Percentiles rank a stretch among this genome's conserved stretches.
Evolutionary conservation across 768 basidiomycete genomes (phyloP).

Genomic region (Mycena floridula): DNA sequence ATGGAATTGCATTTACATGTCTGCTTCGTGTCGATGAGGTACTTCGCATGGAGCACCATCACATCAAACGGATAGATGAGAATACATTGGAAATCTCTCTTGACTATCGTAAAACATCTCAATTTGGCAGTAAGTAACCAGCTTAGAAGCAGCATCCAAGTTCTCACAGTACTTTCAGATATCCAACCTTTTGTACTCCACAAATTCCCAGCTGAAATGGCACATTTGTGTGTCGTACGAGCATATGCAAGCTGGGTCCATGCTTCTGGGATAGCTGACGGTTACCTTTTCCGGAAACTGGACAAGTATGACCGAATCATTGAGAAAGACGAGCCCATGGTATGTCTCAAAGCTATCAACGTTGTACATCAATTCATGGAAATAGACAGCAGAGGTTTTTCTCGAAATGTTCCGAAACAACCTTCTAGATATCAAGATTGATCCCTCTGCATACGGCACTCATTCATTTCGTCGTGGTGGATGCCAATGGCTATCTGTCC

Average conservation of each 20-base stretch:
- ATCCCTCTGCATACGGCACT: constrained; percentile 31
- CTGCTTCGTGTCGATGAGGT: constrained; percentile 28
- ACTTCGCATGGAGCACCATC: constrained; percentile 23
- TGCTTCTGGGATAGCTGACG: constrained; percentile 12
- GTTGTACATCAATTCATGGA: not conserved
- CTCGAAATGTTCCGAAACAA: constrained; percentile 33
- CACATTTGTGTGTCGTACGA: constrained; percentile 28
- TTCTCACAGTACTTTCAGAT: constrained; percentile 11
- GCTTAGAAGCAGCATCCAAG: not conserved
- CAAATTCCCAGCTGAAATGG: constrained; percentile 14
- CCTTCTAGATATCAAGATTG: constrained; percentile 30
- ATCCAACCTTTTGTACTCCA: constrained; percentile 24
- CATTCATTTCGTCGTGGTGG: constrained; percentile 36
- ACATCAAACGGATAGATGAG: constrained; percentile 12
- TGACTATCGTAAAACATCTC: constrained; percentile 21
- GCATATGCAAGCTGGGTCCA: constrained; percentile 25
- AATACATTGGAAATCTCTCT: constrained; percentile 14
- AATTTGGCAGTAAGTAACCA: constrained; percentile 20
- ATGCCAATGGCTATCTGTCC: constrained; percentile 30
- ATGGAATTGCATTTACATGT: constrained; percentile 27
- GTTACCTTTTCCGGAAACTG: constrained; percentile 28
- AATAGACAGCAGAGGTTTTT: constrained; percentile 28
- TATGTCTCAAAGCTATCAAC: constrained; percentile 6
- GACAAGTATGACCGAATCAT: constrained; percentile 20
- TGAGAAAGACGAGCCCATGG: constrained; percentile 16